phyloP scores from a whole-genome alignment of 495 filamentous ascomycete genomes.

The Paragyromitra xinjiangensis region DNA sequence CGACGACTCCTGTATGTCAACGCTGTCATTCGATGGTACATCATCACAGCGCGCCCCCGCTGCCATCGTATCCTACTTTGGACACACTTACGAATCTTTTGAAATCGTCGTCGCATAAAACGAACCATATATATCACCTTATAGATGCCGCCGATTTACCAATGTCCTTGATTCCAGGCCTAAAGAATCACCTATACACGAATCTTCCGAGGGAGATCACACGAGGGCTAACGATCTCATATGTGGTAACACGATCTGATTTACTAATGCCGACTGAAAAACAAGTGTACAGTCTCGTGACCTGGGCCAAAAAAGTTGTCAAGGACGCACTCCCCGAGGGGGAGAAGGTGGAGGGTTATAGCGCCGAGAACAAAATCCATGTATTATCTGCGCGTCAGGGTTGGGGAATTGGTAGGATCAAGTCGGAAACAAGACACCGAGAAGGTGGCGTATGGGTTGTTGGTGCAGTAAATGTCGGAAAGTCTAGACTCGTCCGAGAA shows the following conservation, averaged over 20 bases:
- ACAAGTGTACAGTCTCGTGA: constrained; percentile 82
- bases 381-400: constrained; percentile 50
- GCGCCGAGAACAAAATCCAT: constrained; percentile 21
- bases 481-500: constrained; percentile 80
- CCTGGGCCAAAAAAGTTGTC: constrained; percentile 77
- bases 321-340: constrained; percentile 72
- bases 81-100: constrained; percentile 82
- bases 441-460: constrained; percentile 96
- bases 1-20: constrained; percentile 71
- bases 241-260: constrained; percentile 89
- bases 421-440: constrained; percentile 59
- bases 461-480: constrained; percentile 97
- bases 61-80: constrained; percentile 67
- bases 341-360: constrained; percentile 60
- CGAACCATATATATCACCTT: constrained; percentile 96
- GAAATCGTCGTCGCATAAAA: constrained; percentile 79
- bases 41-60: constrained; percentile 66
- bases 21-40: constrained; percentile 84
- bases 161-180: constrained; percentile 79
- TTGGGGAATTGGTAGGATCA: constrained; percentile 52
- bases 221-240: constrained; percentile 72
- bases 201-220: constrained; percentile 55
- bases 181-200: constrained; percentile 61
- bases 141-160: constrained; percentile 98
- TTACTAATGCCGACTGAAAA: constrained; percentile 80